These are phyloP conservation scores for Asterella californica DNA, from an alignment of 225 moss, liverwort and hornwort species.

Conservation along the genomic window DNA sequence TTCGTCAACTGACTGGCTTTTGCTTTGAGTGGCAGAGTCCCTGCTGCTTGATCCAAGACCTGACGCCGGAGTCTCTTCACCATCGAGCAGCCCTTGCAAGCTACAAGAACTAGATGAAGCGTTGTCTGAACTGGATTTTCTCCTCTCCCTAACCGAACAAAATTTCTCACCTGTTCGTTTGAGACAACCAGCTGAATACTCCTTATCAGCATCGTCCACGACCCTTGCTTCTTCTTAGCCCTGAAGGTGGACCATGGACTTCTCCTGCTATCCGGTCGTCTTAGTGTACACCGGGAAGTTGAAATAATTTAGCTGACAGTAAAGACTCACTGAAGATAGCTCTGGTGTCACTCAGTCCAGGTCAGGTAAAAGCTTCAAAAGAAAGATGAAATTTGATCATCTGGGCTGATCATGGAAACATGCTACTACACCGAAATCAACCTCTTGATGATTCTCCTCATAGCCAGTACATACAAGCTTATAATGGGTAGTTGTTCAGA, in stretches of 20 bases:
- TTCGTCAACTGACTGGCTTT: neutral
- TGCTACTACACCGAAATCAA: too few relatives aligned
- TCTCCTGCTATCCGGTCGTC: conserved; percentile 14
- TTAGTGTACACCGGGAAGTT: too few relatives aligned
- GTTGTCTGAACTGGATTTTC: conserved; percentile 21
- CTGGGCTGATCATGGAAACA: too few relatives aligned
- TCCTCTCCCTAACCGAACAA: conserved; percentile 29
- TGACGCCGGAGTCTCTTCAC: conserved; percentile 19
- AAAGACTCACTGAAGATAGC: too few relatives aligned
- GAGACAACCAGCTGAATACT: conserved; percentile 29
- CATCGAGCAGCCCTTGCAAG: conserved; percentile 29
- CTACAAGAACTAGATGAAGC: conserved; percentile 38
- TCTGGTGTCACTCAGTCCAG: too few relatives aligned
- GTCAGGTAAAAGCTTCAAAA: too few relatives aligned
- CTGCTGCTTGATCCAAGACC: conserved; percentile 30
- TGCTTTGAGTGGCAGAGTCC: conserved; percentile 9
- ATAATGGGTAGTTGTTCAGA: too few relatives aligned
- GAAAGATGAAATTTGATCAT: too few relatives aligned
- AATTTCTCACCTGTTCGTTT: conserved; percentile 35
- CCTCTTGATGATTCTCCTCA: too few relatives aligned
- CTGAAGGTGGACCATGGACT: conserved; percentile 40
- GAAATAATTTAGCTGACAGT: too few relatives aligned
- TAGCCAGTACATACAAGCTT: too few relatives aligned
- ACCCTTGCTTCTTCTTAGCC: conserved; percentile 18
- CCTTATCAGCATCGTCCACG: conserved; percentile 15